Percentiles rank a stretch among this genome's conserved stretches.
phyloP scores from a whole-genome alignment of 1,284 basidiomycete genomes.

The Agaricales sp. region DNA sequence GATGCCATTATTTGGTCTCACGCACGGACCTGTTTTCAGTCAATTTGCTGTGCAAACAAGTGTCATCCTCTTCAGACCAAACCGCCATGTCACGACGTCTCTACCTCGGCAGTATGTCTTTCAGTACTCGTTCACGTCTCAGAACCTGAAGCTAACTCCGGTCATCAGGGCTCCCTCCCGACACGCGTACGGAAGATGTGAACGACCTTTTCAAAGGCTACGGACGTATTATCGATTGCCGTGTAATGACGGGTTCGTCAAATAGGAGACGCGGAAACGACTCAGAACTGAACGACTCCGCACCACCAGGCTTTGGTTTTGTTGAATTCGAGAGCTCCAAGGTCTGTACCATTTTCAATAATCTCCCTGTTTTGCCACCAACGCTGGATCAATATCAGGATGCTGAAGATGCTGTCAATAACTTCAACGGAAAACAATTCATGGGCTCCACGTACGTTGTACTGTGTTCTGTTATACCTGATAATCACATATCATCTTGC shows the following conservation, averaged over 20 bases:
- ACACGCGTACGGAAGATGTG: conserved; percentile 72
- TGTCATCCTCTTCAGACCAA: conserved; percentile 8
- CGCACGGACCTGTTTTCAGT: neutral
- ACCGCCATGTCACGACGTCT: conserved; percentile 72
- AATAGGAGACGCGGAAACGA: conserved; percentile 12
- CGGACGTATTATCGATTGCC: conserved; percentile 81
- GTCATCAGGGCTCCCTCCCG: conserved; percentile 59
- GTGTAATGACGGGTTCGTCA: conserved; percentile 81
- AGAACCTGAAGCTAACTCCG: conserved; percentile 7
- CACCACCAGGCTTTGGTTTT: conserved; percentile 75
- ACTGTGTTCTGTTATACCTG: neutral
- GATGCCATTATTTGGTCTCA: neutral
- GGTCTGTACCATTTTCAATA: conserved; percentile 25
- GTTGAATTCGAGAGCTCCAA: conserved; percentile 84
- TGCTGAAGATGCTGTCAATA: conserved; percentile 82
- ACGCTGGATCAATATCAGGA: conserved; percentile 40
- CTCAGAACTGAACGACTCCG: conserved; percentile 13
- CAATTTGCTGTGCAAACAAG: conserved; percentile 2
- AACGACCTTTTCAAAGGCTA: conserved; percentile 80
- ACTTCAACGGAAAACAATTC: conserved; percentile 81
- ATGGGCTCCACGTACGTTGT: conserved; percentile 71
- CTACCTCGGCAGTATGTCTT: conserved; percentile 67
- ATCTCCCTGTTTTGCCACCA: conserved; percentile 1
- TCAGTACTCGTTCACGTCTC: conserved; percentile 7
- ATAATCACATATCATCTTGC: conserved; percentile 8